Conservation (phyloP, 163 green algal genomes). For the Chlorella variabilis region DNA sequence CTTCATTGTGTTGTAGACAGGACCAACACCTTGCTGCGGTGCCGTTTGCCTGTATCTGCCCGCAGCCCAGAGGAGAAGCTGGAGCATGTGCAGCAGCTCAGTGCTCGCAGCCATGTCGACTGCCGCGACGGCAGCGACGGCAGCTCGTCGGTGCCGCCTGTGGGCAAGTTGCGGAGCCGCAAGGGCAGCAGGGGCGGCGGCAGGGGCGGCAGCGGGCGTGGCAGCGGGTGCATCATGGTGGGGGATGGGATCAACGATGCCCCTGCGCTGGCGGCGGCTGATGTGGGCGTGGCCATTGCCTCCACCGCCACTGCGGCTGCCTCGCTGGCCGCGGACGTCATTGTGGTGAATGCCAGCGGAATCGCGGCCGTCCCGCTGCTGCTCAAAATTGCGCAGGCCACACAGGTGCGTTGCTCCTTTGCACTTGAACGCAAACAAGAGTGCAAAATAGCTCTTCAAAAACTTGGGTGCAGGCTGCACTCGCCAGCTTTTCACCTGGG, state of each 20-base stretch:
- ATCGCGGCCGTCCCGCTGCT: constrained; percentile 84
- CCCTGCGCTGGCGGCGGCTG: constrained; percentile 81
- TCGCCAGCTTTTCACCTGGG: too few species aligned
- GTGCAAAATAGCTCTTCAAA: too few species aligned
- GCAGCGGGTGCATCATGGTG: constrained; percentile 85
- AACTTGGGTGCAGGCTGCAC: too few species aligned
- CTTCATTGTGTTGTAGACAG: too few species aligned
- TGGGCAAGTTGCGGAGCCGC: too few species aligned
- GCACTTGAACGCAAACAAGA: too few species aligned
- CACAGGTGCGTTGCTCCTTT: constrained; percentile 45
- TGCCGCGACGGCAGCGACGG: not conserved
- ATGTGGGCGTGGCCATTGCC: constrained; percentile 87
- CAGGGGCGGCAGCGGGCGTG: not conserved
- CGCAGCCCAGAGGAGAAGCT: constrained; percentile 71
- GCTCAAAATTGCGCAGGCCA: constrained; percentile 68
- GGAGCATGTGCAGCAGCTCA: constrained; percentile 25
- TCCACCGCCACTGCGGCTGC: constrained; percentile 72
- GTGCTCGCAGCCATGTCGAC: not conserved
- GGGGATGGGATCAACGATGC: constrained; percentile 95
- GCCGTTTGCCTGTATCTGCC: not conserved
- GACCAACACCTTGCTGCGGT: too few species aligned
- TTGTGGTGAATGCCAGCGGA: constrained; percentile 79
- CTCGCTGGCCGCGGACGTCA: constrained; percentile 76
- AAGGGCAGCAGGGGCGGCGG: not conserved
- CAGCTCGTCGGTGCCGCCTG: too few species aligned